Evolutionary conservation across 2,329 filamentous ascomycete genomes (phyloP).

Genomic region (Coniochaeta hoffmannii): DNA sequence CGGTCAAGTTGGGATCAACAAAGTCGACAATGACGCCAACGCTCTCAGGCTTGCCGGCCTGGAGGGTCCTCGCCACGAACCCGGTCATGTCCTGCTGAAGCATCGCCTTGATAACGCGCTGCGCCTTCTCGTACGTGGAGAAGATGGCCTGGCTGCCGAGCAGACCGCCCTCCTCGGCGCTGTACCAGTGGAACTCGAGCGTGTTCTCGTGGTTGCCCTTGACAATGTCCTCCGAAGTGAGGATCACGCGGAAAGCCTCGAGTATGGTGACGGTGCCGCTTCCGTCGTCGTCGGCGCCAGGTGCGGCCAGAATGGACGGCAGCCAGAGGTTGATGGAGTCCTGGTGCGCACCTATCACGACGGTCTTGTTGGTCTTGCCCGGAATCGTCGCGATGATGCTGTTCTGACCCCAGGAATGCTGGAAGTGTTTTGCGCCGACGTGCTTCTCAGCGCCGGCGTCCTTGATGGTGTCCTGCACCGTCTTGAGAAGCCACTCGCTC

Average conservation of each 20-base stretch:
- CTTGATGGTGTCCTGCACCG: constrained; percentile 64
- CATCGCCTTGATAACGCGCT: constrained; percentile 85
- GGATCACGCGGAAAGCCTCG: constrained; percentile 76
- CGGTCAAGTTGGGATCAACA: constrained; percentile 74
- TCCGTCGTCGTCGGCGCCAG: constrained; percentile 93
- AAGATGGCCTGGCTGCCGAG: constrained; percentile 89
- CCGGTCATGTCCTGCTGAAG: constrained; percentile 98
- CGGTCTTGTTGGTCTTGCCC: constrained; percentile 73
- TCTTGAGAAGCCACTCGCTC: constrained; percentile 75
- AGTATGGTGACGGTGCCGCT: constrained; percentile 91
- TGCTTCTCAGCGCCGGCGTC: constrained; percentile 61
- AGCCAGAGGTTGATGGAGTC: constrained; percentile 93
- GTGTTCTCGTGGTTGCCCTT: constrained; percentile 73
- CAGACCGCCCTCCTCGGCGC: constrained; percentile 80
- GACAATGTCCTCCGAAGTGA: constrained; percentile 63
- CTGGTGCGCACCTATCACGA: constrained; percentile 87
- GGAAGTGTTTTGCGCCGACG: constrained; percentile 66
- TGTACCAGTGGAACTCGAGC: constrained; percentile 96
- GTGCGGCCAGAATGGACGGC: constrained; percentile 74
- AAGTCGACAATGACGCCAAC: constrained; percentile 92
- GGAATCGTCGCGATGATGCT: constrained; percentile 90
- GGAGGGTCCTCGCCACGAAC: constrained; percentile 73
- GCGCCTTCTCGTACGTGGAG: constrained; percentile 64
- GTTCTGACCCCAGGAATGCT: constrained; percentile 81
- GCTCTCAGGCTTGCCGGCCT: constrained; percentile 73